Base-by-base conservation (phyloP, 2,329 filamentous ascomycete species). In the Alternaria viburni region DNA sequence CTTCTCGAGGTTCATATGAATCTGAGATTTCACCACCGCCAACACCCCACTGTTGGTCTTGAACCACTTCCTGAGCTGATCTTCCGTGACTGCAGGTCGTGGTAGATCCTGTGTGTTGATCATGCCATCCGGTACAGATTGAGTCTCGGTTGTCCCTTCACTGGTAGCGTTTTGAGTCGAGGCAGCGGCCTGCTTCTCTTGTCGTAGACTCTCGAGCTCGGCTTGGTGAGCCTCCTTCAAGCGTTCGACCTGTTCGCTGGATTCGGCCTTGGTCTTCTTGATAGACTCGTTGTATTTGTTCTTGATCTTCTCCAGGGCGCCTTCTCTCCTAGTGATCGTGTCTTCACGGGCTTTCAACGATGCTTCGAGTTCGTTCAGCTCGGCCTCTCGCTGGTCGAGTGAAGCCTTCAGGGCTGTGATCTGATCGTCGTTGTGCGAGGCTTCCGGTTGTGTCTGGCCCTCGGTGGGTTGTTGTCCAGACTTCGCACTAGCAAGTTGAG, bases 201-300 rank as follows among this genome's bases (percentile, higher is more conserved):
- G 61, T 36, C 51, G 62, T 44, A 73, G 62, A 49, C 78, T 79
- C 12, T 79, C 72, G 9, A 82, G 72, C 45, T 82, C 80, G 30
- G 74, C 71, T 25, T 74, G 71, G 46, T 80, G 77, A 56, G 79
- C 74, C 11, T 74, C 80, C 51, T 84, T 81, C 57, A 87, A 83
- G 59, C 83, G 77, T 44, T 72, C 70, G 46, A 75, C 70, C 13
- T 81, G 84, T 30, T 69, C 64, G 21, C 70, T 65, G 3, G 64
- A 64, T 32, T 70, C 67, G n/a, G 65, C 65, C 10, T 64, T 65
- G 55, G 70, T 65, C 56, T 86, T 83, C 71, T 91, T 91, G 62
- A 92, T 84, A 11, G 86, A 88, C 28, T 88, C 86, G 73, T 94
- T 91, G 15, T 91, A 82, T 64, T 89, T 87, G 57, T 86, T 85